phyloP scores from a whole-genome alignment of 495 filamentous ascomycete genomes.

The Tirmania nivea region DNA sequence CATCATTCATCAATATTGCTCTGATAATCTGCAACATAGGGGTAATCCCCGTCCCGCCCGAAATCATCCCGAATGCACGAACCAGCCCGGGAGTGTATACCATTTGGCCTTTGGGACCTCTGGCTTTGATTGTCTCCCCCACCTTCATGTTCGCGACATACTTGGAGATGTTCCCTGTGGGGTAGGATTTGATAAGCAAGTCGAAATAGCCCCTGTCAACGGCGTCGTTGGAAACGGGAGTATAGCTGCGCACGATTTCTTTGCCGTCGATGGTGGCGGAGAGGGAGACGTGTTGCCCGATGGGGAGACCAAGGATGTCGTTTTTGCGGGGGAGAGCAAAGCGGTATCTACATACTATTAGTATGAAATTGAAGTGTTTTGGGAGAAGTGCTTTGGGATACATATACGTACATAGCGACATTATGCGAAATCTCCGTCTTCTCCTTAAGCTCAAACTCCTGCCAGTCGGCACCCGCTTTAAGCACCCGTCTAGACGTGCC shows the following conservation, averaged over 20 bases:
- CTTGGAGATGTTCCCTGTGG: conserved; percentile 85
- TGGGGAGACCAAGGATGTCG: conserved; percentile 82
- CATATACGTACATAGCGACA: conserved; percentile 53
- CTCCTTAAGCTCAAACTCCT: conserved; percentile 71
- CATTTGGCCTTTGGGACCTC: conserved; percentile 89
- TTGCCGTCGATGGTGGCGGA: conserved; percentile 64
- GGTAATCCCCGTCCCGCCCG: conserved; percentile 92
- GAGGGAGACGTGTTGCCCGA: conserved; percentile 96
- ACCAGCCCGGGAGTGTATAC: conserved; percentile 91
- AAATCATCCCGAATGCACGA: conserved; percentile 87
- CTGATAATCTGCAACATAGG: conserved; percentile 92
- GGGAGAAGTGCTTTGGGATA: background rate
- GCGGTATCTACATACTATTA: conserved; percentile 42
- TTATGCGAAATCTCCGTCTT: conserved; percentile 91
- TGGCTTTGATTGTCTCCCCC: conserved; percentile 71
- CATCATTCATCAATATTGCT: conserved; percentile 61
- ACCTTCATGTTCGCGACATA: conserved; percentile 63
- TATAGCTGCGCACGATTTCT: conserved; percentile 89
- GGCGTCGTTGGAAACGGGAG: conserved; percentile 80
- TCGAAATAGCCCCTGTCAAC: conserved; percentile 53
- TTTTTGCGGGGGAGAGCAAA: conserved; percentile 56
- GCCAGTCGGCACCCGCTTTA: conserved; percentile 56
- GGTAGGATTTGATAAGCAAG: conserved; percentile 92
- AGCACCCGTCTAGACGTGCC: conserved; percentile 50
- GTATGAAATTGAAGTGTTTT: background rate